Evolutionary conservation across 257 asterid species (phyloP).

Genomic region (Misopates orontium): DNA sequence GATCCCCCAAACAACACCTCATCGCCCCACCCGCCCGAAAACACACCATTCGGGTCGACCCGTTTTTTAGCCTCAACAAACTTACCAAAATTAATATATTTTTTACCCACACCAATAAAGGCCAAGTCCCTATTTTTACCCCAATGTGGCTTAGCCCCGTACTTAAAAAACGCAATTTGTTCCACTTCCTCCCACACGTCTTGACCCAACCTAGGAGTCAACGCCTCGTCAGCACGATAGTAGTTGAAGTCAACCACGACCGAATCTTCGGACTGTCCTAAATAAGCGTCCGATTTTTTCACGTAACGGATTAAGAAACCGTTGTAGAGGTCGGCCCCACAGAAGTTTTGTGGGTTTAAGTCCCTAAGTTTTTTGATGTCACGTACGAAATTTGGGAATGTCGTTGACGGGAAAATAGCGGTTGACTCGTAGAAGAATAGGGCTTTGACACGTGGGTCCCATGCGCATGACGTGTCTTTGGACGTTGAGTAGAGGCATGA

Average conservation of each 20-base stretch:
- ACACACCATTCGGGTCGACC: constrained; percentile 53
- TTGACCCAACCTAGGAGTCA: constrained; percentile 55
- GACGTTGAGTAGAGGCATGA: constrained; percentile 67
- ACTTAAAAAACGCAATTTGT: constrained; percentile 74
- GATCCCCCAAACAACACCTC: constrained; percentile 44
- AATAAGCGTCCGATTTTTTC: constrained; percentile 50
- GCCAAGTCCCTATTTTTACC: constrained; percentile 71
- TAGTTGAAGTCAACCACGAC: constrained; percentile 69
- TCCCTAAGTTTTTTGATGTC: constrained; percentile 62
- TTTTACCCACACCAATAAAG: constrained; percentile 45
- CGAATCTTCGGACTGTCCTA: constrained; percentile 67
- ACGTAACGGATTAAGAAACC: constrained; percentile 72
- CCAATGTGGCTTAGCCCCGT: constrained; percentile 81
- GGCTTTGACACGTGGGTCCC: constrained; percentile 78
- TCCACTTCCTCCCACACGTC: constrained; percentile 88
- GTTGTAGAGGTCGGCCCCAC: constrained; percentile 80
- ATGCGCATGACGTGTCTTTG: constrained; percentile 48
- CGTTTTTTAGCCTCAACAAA: constrained; percentile 47
- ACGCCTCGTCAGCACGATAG: constrained; percentile 51
- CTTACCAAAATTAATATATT: constrained; percentile 45
- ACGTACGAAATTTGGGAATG: constrained; percentile 43
- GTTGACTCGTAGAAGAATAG: constrained; percentile 73
- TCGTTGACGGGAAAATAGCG: constrained; percentile 45
- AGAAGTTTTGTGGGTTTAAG: constrained; percentile 48
- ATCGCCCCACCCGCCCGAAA: constrained; percentile 61